phyloP scores from a whole-genome alignment of 2,329 filamentous ascomycete genomes.

The Escovopsis sp. region DNA sequence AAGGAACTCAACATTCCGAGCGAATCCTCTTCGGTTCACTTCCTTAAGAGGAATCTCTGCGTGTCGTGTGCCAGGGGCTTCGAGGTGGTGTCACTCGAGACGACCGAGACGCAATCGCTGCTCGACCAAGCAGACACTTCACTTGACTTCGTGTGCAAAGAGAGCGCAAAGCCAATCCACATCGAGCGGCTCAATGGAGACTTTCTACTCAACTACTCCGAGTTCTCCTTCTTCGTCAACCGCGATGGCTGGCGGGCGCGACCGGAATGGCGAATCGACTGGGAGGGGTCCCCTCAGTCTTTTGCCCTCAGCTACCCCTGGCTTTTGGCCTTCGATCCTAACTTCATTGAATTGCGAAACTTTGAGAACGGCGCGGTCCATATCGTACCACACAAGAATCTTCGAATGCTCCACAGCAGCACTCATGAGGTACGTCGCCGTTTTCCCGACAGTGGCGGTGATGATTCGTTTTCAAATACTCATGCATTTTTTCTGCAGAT shows the following conservation, averaged over 20 bases:
- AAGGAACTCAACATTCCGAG: conserved; percentile 99
- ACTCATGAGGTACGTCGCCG: conserved; percentile 68
- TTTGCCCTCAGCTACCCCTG: conserved; percentile 95
- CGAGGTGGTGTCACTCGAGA: conserved; percentile 91
- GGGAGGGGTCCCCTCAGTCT: conserved; percentile 83
- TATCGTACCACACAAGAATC: conserved; percentile 91
- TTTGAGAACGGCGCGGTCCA: conserved; percentile 91
- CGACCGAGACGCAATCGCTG: conserved; percentile 92
- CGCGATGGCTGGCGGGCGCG: conserved; percentile 93
- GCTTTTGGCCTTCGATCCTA: conserved; percentile 92
- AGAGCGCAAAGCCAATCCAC: conserved; percentile 87
- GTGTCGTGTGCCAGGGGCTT: conserved; percentile 92
- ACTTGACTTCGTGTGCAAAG: conserved; percentile 89
- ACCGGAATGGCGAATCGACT: conserved; percentile 93
- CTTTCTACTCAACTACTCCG: conserved; percentile 93
- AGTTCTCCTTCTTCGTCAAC: conserved; percentile 99
- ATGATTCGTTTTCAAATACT: neutral
- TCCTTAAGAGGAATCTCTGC: conserved; percentile 89
- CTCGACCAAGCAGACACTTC: conserved; percentile 96
- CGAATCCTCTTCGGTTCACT: conserved; percentile 96
- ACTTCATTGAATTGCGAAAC: conserved; percentile 92
- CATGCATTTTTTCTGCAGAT: conserved; percentile 43
- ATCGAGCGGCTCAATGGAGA: conserved; percentile 95
- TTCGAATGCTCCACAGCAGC: conserved; percentile 92
- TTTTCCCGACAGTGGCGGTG: neutral